These are phyloP conservation scores for Wickerhamomyces xylosicus DNA, from an alignment of 805 yeast genomes.

Conservation along the genomic window DNA sequence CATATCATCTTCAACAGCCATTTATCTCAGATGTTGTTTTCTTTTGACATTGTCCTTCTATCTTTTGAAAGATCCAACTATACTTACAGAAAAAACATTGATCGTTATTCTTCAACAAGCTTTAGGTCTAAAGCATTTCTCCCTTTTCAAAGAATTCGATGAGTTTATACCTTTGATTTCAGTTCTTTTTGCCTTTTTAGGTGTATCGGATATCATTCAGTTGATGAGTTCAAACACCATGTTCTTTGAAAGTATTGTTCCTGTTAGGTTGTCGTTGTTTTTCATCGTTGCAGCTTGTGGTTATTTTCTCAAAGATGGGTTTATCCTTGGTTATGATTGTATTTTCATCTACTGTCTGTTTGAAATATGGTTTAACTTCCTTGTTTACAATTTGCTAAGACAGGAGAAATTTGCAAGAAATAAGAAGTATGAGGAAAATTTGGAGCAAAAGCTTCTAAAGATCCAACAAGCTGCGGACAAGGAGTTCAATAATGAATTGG, in stretches of 20 bases:
- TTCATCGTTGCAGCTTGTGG: constrained; percentile 41
- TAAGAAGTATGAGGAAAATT: constrained; percentile 30
- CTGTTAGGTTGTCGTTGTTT: constrained; percentile 39
- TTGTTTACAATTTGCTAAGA: constrained; percentile 49
- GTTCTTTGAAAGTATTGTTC: constrained; percentile 53
- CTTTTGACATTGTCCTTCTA: constrained; percentile 34
- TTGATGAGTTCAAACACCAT: constrained; percentile 30
- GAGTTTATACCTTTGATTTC: constrained; percentile 21
- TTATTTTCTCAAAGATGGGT: constrained; percentile 30
- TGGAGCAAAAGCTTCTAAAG: constrained; percentile 11
- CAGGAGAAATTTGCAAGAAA: constrained; percentile 42
- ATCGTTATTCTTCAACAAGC: constrained; percentile 47
- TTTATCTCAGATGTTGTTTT: constrained; percentile 36
- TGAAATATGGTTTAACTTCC: constrained; percentile 63
- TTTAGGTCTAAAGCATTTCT: constrained; percentile 18
- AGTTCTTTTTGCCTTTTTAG: constrained; percentile 31
- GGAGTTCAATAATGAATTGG: constrained; percentile 3
- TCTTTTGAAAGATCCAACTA: constrained; percentile 37
- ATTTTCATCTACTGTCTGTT: constrained; percentile 46
- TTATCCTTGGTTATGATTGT: constrained; percentile 45
- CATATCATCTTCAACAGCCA: constrained; percentile 37
- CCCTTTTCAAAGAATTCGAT: not conserved
- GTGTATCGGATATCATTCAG: constrained; percentile 50
- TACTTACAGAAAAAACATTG: constrained; percentile 33
- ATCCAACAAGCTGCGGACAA: constrained; percentile 10